Conservation (phyloP, 345 rosid genomes). For the Brassica nigra region DNA sequence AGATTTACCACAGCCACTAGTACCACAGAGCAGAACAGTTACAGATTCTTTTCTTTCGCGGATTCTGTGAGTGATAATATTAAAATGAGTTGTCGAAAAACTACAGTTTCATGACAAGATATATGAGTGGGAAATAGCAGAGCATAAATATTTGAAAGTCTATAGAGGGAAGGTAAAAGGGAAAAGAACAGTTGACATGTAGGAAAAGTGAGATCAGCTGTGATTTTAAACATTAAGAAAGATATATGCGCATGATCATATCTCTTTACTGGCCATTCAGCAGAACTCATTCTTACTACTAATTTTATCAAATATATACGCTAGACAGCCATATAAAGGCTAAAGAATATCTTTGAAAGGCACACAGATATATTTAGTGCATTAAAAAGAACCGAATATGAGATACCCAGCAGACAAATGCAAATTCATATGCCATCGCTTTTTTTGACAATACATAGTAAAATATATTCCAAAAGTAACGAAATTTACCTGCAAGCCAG, state of each 20-base stretch:
- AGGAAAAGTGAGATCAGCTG: not conserved
- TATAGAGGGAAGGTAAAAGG: not conserved
- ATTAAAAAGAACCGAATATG: not conserved
- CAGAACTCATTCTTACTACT: constrained; percentile 3
- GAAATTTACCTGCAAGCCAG: constrained; percentile 89
- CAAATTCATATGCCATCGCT: constrained; percentile 19
- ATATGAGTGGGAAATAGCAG: constrained; percentile 13
- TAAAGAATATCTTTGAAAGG: not conserved
- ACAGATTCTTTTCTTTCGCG: constrained; percentile 98
- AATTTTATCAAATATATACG: not conserved
- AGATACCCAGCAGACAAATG: constrained; percentile 13
- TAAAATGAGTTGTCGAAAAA: not conserved
- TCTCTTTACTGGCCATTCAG: not conserved
- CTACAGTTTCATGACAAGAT: not conserved
- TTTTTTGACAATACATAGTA: constrained; percentile 8
- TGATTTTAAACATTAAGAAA: not conserved
- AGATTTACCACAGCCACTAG: constrained; percentile 99
- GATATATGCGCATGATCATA: not conserved
- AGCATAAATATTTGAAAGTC: not conserved
- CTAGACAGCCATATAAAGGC: not conserved
- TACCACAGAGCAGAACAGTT: constrained; percentile 95
- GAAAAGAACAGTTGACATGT: not conserved
- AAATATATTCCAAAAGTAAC: constrained; percentile 17
- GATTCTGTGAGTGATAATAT: constrained; percentile 60
- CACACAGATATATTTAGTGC: not conserved